phyloP scores from a whole-genome alignment of 1,284 basidiomycete species.

The Moesziomyces globuligerus region DNA sequence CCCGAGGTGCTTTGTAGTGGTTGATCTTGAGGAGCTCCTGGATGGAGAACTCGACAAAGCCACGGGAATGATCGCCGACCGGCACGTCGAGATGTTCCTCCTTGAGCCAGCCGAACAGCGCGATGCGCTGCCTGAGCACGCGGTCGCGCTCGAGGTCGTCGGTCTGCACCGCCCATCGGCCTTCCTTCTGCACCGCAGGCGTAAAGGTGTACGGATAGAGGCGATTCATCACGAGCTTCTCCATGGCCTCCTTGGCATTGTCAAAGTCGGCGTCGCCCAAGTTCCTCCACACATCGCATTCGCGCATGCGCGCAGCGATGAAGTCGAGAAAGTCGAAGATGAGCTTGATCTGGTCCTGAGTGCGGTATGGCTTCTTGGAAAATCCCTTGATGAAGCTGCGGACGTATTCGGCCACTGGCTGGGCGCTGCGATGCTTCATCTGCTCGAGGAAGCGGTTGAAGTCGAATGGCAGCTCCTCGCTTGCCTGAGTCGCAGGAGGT shows the following conservation, averaged over 20 bases:
- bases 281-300: constrained; percentile 58
- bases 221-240: constrained; percentile 98
- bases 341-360: constrained; percentile 64
- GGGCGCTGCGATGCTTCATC: constrained; percentile 64
- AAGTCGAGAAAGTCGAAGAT: constrained; percentile 67
- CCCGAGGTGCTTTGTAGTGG: constrained; percentile 96
- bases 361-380: constrained; percentile 65
- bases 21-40: constrained; percentile 91
- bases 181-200: constrained; percentile 63
- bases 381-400: constrained; percentile 66
- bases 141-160: constrained; percentile 95
- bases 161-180: constrained; percentile 71
- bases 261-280: constrained; percentile 84
- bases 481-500: constrained; percentile 48
- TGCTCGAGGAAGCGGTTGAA: constrained; percentile 67
- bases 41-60: constrained; percentile 92
- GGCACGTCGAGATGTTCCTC: constrained; percentile 83
- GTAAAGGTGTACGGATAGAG: constrained; percentile 73
- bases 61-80: constrained; percentile 70
- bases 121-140: constrained; percentile 88
- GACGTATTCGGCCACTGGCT: constrained; percentile 65
- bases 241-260: constrained; percentile 97
- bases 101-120: constrained; percentile 87
- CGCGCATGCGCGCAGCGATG: constrained; percentile 61
- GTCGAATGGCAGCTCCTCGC: constrained; percentile 63